These are phyloP conservation scores for Metarhizium humberi DNA, from an alignment of 2,329 filamentous ascomycete species.

Conservation along the genomic window DNA sequence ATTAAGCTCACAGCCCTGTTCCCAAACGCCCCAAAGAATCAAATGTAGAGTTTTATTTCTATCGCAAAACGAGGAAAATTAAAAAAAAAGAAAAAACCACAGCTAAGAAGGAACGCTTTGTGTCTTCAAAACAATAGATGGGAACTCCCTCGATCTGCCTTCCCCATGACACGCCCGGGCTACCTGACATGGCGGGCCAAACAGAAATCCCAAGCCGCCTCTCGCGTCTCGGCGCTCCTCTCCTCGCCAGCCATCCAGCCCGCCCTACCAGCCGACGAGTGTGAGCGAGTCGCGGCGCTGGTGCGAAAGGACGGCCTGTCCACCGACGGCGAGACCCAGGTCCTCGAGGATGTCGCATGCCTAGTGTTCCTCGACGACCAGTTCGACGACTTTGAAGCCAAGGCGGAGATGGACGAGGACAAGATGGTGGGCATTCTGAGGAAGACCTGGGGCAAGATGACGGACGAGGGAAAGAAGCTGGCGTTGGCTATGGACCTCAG, in stretches of 20 bases:
- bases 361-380: slow-evolving; percentile 83
- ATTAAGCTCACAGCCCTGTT: background rate
- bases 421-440: slow-evolving; percentile 64
- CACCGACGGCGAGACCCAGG: slow-evolving; percentile 53
- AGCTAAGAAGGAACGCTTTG: too few species aligned
- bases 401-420: slow-evolving; percentile 58
- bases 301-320: slow-evolving; percentile 70
- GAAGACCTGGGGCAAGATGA: slow-evolving; percentile 75
- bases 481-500: slow-evolving; percentile 59
- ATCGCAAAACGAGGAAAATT: too few species aligned
- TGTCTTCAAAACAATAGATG: slow-evolving; percentile 36
- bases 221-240: slow-evolving; percentile 46
- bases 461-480: slow-evolving; percentile 48
- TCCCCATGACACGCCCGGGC: slow-evolving; percentile 64
- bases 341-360: slow-evolving; percentile 77
- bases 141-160: slow-evolving; percentile 67
- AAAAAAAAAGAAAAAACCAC: too few species aligned
- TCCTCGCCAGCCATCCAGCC: slow-evolving; percentile 25
- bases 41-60: too few species aligned
- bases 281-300: slow-evolving; percentile 56
- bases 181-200: slow-evolving; percentile 74
- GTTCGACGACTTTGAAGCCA: slow-evolving; percentile 67
- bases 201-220: slow-evolving; percentile 57
- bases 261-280: slow-evolving; percentile 36
- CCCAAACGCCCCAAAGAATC: too few species aligned